A percentile compares a stretch with the other conserved stretches of the same genome.
Conservation (phyloP, 2,329 filamentous ascomycete species). For the Aphanocladium album region DNA sequence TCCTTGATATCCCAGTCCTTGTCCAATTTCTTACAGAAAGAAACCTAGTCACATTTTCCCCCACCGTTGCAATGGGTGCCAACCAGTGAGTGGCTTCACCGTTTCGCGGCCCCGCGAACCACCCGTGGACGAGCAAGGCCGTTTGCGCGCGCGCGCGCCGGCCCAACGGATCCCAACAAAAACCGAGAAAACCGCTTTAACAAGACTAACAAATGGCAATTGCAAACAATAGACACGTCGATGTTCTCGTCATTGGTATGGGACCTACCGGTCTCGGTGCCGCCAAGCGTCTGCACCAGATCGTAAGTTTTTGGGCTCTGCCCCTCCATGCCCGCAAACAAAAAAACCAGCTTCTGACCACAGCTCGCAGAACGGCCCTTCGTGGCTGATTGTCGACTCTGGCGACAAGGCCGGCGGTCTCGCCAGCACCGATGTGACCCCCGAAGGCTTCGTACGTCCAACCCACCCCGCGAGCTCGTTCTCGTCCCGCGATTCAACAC, state of each 20-base stretch:
- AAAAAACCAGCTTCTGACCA: conserved; percentile 20
- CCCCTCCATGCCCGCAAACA: conserved; percentile 7
- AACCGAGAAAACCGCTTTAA: background rate
- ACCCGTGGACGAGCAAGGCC: background rate
- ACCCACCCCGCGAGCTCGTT: too few relatives aligned
- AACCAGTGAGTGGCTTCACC: conserved; percentile 30
- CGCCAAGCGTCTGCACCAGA: conserved; percentile 94
- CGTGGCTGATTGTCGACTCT: conserved; percentile 93
- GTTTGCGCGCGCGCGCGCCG: too few relatives aligned
- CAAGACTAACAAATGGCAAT: background rate
- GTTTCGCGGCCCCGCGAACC: conserved; percentile 8
- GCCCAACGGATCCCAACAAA: background rate
- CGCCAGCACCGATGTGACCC: conserved; percentile 89
- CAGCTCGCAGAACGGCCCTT: conserved; percentile 68
- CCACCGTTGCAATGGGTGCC: conserved; percentile 32
- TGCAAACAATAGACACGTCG: conserved; percentile 66
- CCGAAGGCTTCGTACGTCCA: conserved; percentile 96
- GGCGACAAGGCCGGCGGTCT: conserved; percentile 91
- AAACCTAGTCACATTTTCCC: background rate
- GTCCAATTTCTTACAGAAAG: background rate
- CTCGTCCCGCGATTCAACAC: too few relatives aligned
- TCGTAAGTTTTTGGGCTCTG: conserved; percentile 59
- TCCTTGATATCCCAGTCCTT: background rate
- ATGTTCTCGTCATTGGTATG: conserved; percentile 89
- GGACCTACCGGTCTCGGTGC: conserved; percentile 89